Evolutionary conservation across 2,329 filamentous ascomycete species (phyloP).

Genomic region (Dothidotthia symphoricarpi): DNA sequence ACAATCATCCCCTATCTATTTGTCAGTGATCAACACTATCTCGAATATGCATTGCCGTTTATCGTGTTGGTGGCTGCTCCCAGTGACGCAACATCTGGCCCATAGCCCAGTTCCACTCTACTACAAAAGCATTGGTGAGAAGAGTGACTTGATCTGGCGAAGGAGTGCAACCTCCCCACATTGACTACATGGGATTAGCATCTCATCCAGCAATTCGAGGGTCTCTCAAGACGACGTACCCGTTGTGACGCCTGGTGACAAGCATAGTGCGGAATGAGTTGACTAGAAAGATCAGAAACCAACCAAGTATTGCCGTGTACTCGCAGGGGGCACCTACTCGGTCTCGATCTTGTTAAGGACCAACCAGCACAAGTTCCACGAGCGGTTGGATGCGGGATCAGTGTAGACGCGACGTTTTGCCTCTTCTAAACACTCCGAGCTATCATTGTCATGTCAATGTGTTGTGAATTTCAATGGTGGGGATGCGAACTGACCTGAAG

Average conservation of each 20-base stretch:
- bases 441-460: conserved; percentile 20
- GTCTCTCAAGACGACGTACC: too few relatives aligned
- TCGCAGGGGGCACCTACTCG: conserved; percentile 52
- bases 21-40: too few relatives aligned
- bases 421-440: conserved; percentile 62
- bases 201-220: too few relatives aligned
- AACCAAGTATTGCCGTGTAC: background rate
- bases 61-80: conserved; percentile 53
- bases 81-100: conserved; percentile 68
- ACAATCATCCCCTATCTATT: too few relatives aligned
- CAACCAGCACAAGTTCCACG: conserved; percentile 76
- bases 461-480: background rate
- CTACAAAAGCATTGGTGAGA: conserved; percentile 61
- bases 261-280: conserved; percentile 62
- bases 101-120: conserved; percentile 66
- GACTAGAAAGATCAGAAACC: conserved; percentile 43
- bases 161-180: conserved; percentile 66
- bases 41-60: background rate
- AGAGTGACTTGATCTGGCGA: conserved; percentile 56
- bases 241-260: conserved; percentile 59
- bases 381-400: conserved; percentile 65
- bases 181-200: conserved; percentile 39
- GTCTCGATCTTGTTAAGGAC: conserved; percentile 65
- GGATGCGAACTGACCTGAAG: conserved; percentile 47
- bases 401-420: conserved; percentile 62